Conservation (phyloP, 2,329 filamentous ascomycete genomes). For the Pezicula radicicola region DNA sequence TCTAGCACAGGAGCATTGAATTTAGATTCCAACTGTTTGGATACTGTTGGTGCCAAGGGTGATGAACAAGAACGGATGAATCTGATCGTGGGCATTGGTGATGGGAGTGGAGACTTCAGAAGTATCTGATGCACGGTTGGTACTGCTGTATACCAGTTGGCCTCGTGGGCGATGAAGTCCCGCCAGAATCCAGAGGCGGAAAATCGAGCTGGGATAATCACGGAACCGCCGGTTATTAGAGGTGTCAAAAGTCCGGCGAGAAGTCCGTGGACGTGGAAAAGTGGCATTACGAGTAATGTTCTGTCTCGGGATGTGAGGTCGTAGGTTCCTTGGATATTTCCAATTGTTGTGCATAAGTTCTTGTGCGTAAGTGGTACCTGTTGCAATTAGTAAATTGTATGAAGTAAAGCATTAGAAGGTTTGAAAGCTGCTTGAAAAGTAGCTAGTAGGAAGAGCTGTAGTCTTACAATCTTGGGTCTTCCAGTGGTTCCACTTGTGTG, state of each 20-base stretch:
- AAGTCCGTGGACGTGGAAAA: constrained; percentile 87
- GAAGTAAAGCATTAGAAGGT: background rate
- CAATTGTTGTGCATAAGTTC: constrained; percentile 80
- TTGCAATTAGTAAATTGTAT: background rate
- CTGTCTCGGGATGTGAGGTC: constrained; percentile 67
- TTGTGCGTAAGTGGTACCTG: constrained; percentile 67
- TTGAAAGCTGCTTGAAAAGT: too few species aligned
- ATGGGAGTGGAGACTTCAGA: constrained; percentile 68
- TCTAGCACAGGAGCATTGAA: constrained; percentile 81
- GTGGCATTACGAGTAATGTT: constrained; percentile 87
- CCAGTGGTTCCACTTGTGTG: constrained; percentile 87
- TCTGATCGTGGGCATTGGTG: constrained; percentile 67
- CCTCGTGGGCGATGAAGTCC: constrained; percentile 69
- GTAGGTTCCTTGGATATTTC: constrained; percentile 78
- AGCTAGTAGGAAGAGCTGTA: too few species aligned
- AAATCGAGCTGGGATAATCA: constrained; percentile 76
- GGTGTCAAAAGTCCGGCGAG: constrained; percentile 79
- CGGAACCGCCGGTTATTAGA: constrained; percentile 71
- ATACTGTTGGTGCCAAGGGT: constrained; percentile 78
- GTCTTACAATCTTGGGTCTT: constrained; percentile 70
- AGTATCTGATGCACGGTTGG: constrained; percentile 90
- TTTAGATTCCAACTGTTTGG: constrained; percentile 72
- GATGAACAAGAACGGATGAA: constrained; percentile 89
- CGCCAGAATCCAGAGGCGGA: constrained; percentile 80
- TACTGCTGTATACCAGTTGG: constrained; percentile 93